Percentiles rank a stretch among this genome's conserved stretches.
Evolutionary conservation across 2,329 filamentous ascomycete species (phyloP).

Genomic region (Pestalotiopsis sp.): DNA sequence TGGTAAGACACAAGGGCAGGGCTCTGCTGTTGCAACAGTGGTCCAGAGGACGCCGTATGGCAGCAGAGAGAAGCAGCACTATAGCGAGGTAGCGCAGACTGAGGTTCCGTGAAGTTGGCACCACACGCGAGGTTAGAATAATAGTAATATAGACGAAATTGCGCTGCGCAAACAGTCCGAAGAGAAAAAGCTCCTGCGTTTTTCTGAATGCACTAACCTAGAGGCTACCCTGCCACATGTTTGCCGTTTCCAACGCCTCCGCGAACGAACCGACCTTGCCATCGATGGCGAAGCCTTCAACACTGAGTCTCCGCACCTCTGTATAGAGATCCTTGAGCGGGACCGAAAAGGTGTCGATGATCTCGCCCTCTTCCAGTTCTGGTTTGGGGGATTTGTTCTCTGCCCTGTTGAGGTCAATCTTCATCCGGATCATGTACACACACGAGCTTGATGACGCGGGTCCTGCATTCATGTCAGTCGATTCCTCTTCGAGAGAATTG

Average conservation of each 20-base stretch:
- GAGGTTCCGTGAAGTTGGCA: neutral
- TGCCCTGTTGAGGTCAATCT: slow-evolving; percentile 44
- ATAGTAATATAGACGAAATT: too few relatives aligned
- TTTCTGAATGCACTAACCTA: neutral
- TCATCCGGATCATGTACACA: slow-evolving; percentile 42
- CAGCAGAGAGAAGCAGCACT: neutral
- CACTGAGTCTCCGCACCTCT: slow-evolving; percentile 46
- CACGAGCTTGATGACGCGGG: slow-evolving; percentile 33
- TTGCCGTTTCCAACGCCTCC: slow-evolving; percentile 30
- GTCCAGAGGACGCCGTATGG: neutral
- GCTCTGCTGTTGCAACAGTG: neutral
- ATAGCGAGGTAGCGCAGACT: neutral
- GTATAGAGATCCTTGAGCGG: slow-evolving; percentile 46
- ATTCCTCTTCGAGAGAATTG: neutral
- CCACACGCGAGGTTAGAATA: too few relatives aligned
- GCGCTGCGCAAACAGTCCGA: too few relatives aligned
- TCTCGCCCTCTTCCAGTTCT: slow-evolving; percentile 52
- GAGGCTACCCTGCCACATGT: neutral
- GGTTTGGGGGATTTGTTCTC: slow-evolving; percentile 49
- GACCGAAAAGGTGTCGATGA: slow-evolving; percentile 54
- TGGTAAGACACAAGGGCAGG: neutral
- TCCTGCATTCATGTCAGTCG: slow-evolving; percentile 19
- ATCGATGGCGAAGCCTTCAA: slow-evolving; percentile 33
- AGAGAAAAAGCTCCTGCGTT: neutral
- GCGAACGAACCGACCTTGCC: slow-evolving; percentile 34